phyloP scores from a whole-genome alignment of 306 rosid species.

The Sicyos edulis region DNA sequence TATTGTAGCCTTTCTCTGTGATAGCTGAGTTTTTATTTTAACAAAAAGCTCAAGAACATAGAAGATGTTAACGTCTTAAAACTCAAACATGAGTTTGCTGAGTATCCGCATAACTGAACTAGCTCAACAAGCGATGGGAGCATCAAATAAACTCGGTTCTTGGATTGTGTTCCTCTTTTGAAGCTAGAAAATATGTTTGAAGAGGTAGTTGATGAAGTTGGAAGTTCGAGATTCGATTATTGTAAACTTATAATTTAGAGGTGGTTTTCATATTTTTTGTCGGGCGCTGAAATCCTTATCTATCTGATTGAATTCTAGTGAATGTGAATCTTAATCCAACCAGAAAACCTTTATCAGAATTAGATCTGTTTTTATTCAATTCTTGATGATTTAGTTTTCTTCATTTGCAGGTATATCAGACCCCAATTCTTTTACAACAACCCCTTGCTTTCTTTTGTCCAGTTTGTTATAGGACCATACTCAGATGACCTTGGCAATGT shows the following conservation, averaged over 20 bases:
- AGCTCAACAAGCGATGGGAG: not conserved
- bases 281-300: not conserved
- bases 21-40: slow-evolving; percentile 3
- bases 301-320: not conserved
- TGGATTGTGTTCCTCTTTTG: not conserved
- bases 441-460: slow-evolving; percentile 78
- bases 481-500: slow-evolving; percentile 94
- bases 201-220: not conserved
- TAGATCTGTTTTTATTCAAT: not conserved
- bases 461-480: slow-evolving; percentile 82
- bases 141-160: not conserved
- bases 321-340: not conserved
- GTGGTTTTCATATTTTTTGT: not conserved
- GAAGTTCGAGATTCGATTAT: too few relatives aligned
- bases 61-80: not conserved
- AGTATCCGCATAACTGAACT: not conserved
- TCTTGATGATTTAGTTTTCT: not conserved
- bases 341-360: not conserved
- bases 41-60: not conserved
- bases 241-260: not conserved
- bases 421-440: slow-evolving; percentile 90
- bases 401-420: slow-evolving; percentile 71
- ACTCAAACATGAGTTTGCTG: not conserved
- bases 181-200: not conserved
- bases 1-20: not conserved